Conservation (phyloP, 768 basidiomycete species). For the Gelatoporia subvermispora region DNA sequence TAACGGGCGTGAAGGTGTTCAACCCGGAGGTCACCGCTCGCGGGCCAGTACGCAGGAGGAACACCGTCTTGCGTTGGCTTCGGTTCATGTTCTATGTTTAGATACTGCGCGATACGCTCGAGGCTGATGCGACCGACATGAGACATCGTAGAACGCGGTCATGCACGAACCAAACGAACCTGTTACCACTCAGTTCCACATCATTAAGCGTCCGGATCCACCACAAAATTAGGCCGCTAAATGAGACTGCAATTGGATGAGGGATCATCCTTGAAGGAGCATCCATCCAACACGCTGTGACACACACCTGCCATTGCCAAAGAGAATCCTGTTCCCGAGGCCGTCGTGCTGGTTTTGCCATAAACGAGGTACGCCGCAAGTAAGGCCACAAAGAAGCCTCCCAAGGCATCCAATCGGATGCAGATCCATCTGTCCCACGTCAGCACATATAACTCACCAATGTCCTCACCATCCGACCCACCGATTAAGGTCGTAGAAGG, state of each 20-base stretch:
- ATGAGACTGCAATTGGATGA: conserved; percentile 33
- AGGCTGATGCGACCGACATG: conserved; percentile 26
- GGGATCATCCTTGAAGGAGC: neutral
- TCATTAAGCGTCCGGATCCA: conserved; percentile 40
- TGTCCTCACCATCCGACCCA: neutral
- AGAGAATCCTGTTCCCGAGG: conserved; percentile 46
- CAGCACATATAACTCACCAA: neutral
- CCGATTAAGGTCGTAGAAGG: conserved; percentile 40
- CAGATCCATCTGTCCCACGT: conserved; percentile 25
- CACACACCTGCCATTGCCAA: conserved; percentile 46
- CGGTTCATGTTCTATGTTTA: conserved; percentile 54
- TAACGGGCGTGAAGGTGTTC: conserved; percentile 50
- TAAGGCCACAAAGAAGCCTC: conserved; percentile 47
- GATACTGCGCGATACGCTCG: conserved; percentile 50
- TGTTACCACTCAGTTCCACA: conserved; percentile 40
- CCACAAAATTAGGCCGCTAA: conserved; percentile 51
- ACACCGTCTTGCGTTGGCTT: conserved; percentile 32
- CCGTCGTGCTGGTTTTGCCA: conserved; percentile 26
- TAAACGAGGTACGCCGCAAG: conserved; percentile 57
- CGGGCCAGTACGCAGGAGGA: conserved; percentile 63
- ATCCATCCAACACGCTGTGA: too few species aligned
- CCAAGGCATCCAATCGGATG: conserved; percentile 54
- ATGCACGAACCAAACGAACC: conserved; percentile 13
- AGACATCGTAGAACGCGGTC: neutral
- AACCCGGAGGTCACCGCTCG: conserved; percentile 48